Evolutionary conservation across 176 grass and related monocot species (phyloP).

Genomic region (Phyllostachys edulis): DNA sequence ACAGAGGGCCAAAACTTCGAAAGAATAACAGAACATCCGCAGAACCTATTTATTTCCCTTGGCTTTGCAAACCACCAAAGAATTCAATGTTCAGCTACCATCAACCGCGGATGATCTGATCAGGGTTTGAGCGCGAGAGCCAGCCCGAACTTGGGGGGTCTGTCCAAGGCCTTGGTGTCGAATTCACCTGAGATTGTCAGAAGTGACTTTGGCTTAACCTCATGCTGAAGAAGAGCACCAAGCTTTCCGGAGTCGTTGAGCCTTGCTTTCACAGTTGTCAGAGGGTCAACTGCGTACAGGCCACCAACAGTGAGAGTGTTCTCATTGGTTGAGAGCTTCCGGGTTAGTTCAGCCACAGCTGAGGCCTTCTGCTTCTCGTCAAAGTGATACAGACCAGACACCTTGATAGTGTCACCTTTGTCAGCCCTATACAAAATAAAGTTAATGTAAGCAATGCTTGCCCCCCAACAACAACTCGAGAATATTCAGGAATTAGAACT

Average conservation of each 20-base stretch:
- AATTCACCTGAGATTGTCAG: constrained; percentile 94
- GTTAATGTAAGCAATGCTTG: not conserved
- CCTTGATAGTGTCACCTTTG: constrained; percentile 85
- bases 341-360: constrained; percentile 69
- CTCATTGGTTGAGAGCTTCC: constrained; percentile 81
- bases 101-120: constrained; percentile 30
- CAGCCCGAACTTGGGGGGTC: constrained; percentile 78
- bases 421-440: constrained; percentile 57
- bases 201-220: constrained; percentile 79
- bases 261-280: constrained; percentile 66
- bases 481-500: not conserved
- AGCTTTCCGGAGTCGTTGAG: constrained; percentile 85
- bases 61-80: constrained; percentile 47
- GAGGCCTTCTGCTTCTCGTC: constrained; percentile 73
- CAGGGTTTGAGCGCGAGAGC: constrained; percentile 75
- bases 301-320: constrained; percentile 75
- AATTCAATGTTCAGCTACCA: constrained; percentile 35
- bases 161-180: constrained; percentile 88
- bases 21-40: constrained; percentile 32
- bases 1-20: constrained; percentile 36
- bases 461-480: not conserved
- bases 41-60: constrained; percentile 48
- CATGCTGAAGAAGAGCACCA: constrained; percentile 83
- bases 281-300: constrained; percentile 60
- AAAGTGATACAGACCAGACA: constrained; percentile 71